Evolutionary conservation across 148 eudicot species (phyloP).

Genomic region (Arctostaphylos glauca): DNA sequence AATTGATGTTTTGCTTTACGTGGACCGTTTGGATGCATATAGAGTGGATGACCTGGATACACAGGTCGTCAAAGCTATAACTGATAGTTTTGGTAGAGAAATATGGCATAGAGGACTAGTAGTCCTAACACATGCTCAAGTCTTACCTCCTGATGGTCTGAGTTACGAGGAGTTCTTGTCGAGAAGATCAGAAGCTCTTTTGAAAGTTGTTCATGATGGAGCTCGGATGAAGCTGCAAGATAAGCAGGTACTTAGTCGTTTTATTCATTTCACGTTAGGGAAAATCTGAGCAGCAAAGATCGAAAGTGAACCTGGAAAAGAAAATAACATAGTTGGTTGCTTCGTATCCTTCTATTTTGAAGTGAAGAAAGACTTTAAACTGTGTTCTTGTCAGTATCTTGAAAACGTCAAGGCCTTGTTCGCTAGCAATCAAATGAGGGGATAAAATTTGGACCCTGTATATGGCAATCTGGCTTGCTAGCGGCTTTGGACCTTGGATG

Average conservation of each 20-base stretch:
- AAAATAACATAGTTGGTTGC: neutral
- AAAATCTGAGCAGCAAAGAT: neutral
- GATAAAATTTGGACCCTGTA: too few species aligned
- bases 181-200: conserved; percentile 76
- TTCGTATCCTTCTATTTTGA: neutral
- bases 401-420: too few species aligned
- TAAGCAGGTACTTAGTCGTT: conserved; percentile 44
- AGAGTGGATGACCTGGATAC: conserved; percentile 90
- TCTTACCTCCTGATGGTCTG: conserved; percentile 91
- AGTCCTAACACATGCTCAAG: conserved; percentile 94
- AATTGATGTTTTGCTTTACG: conserved; percentile 83
- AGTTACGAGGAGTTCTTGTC: conserved; percentile 74
- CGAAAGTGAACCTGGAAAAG: neutral
- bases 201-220: conserved; percentile 67
- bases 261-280: neutral
- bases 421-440: too few species aligned
- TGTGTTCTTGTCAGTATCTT: neutral
- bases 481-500: too few species aligned
- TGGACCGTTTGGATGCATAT: conserved; percentile 89
- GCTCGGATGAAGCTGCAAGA: conserved; percentile 62
- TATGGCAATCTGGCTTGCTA: too few species aligned
- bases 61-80: conserved; percentile 78
- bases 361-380: neutral
- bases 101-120: conserved; percentile 84
- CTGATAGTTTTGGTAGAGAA: conserved; percentile 76